These are phyloP conservation scores for Tillandsia fasciculata DNA, from an alignment of 176 grass and related monocot species.

Conservation along the genomic window DNA sequence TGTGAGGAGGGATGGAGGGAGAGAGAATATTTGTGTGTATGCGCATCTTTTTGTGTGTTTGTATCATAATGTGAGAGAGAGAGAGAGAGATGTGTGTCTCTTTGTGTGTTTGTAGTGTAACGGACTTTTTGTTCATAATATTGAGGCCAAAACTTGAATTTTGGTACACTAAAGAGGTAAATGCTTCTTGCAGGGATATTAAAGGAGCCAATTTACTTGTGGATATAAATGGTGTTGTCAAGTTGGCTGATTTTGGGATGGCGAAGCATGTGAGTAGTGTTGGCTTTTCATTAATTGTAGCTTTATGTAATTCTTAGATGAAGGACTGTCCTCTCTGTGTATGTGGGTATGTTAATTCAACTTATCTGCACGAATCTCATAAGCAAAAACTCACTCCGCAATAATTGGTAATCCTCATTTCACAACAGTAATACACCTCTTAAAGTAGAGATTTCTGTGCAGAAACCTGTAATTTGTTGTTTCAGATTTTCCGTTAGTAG, in stretches of 20 bases:
- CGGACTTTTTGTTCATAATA: neutral
- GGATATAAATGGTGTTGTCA: conserved; percentile 88
- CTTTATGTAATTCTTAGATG: conserved; percentile 1
- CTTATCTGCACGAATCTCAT: conserved; percentile 1
- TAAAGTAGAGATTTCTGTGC: too few species aligned
- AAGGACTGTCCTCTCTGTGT: conserved; percentile 2
- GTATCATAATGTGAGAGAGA: neutral
- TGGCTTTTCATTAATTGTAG: neutral
- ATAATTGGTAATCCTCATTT: too few species aligned
- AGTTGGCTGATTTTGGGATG: conserved; percentile 98
- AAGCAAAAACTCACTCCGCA: neutral
- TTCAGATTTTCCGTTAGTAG: conserved; percentile 7
- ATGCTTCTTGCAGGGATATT: conserved; percentile 74
- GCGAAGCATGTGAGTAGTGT: conserved; percentile 93
- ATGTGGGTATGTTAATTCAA: conserved; percentile 2
- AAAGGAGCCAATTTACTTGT: conserved; percentile 99
- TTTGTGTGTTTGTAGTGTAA: neutral
- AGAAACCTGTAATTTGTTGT: too few species aligned
- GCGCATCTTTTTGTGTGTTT: neutral
- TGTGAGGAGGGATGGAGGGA: neutral
- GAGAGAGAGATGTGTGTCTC: neutral
- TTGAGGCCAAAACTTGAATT: neutral
- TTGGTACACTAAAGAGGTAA: conserved; percentile 10
- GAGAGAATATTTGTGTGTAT: neutral
- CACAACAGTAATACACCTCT: too few species aligned